Evolutionary conservation across 1,284 basidiomycete species (phyloP).

Genomic region (Irpex sp.): DNA sequence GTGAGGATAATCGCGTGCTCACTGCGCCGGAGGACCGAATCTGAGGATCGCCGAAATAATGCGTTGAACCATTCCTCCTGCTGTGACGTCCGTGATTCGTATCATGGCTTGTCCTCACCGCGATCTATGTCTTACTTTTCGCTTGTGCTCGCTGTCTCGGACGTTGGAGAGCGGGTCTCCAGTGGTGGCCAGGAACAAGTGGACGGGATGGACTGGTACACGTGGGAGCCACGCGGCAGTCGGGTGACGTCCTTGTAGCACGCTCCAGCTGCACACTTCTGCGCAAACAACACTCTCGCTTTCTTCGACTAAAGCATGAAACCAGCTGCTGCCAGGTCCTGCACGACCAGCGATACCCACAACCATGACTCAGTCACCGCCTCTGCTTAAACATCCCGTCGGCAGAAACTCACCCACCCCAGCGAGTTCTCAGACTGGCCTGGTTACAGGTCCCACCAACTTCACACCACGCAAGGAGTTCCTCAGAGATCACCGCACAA

Average conservation of each 20-base stretch:
- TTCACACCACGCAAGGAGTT: constrained; percentile 72
- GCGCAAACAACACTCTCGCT: neutral
- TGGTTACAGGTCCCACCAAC: constrained; percentile 19
- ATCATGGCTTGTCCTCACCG: no score
- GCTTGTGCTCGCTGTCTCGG: no score
- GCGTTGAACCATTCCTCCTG: no score
- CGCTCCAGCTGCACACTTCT: neutral
- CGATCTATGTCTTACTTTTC: no score
- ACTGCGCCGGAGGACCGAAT: no score
- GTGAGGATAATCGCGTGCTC: no score
- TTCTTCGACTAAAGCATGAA: constrained; percentile 6
- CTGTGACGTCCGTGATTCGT: no score
- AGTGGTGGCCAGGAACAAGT: no score
- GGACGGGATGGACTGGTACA: neutral
- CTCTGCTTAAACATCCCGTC: constrained; percentile 22
- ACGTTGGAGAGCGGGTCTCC: no score
- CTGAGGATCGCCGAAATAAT: no score
- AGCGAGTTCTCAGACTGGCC: neutral
- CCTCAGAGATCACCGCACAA: constrained; percentile 46
- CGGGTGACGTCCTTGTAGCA: constrained; percentile 8
- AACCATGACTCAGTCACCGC: constrained; percentile 15
- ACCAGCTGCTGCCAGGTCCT: neutral
- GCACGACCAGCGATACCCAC: neutral
- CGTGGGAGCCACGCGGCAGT: constrained; percentile 12
- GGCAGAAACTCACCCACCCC: constrained; percentile 1